Evolutionary conservation across 2,329 filamentous ascomycete genomes (phyloP), one percentile per base, ranked within the genome.

Genomic region (Aspergillus ruber): DNA sequence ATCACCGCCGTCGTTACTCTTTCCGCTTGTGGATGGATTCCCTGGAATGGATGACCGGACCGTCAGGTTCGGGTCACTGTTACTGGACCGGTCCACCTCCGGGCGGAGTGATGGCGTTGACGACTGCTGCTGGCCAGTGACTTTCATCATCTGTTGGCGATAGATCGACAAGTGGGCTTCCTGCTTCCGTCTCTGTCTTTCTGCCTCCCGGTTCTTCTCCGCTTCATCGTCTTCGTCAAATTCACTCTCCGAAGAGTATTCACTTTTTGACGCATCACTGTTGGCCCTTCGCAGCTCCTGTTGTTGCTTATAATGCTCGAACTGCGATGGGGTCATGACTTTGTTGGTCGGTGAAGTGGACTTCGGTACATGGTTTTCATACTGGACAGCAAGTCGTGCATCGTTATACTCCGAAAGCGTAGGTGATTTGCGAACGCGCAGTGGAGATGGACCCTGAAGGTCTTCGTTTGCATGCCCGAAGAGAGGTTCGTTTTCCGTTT

Each of bases 141-240:
- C 86, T 70, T 95, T 95, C 86, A 91, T 95, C 90, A 95, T 95
- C 68, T 93, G 87, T 66, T 95, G 90, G 49, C 90, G 82, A 66
- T 95, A 95, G 1, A 95, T 85, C 1, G 88, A 80, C 75, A 95
- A 84, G 64, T 93, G 88, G 10, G 90, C 90, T 67, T 95, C 88
- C 64, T 95, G 90, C 74, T 90, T 93, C 59, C 83, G 81, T 53
- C 90, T 78, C 64, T 93, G 88, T 64, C 84, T 86, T 15, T 85
- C 82, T 42, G 85, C 77, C 62, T 87, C 79, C 62, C 78, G 85
- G 23, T 82, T 81, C 61, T 86, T 88, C 60, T 94, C 88, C 0
- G 78, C 66, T 53, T 94, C 89, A 57, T 94, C 88, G 38, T 90
- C 86, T 41, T 88, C 85, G 41, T 88, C 84, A 35, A 86, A 84